Percentiles rank a stretch among this genome's conserved stretches.
These are phyloP conservation scores for Sporisorium scitamineum DNA, from an alignment of 1,284 basidiomycete genomes.

Conservation along the genomic window DNA sequence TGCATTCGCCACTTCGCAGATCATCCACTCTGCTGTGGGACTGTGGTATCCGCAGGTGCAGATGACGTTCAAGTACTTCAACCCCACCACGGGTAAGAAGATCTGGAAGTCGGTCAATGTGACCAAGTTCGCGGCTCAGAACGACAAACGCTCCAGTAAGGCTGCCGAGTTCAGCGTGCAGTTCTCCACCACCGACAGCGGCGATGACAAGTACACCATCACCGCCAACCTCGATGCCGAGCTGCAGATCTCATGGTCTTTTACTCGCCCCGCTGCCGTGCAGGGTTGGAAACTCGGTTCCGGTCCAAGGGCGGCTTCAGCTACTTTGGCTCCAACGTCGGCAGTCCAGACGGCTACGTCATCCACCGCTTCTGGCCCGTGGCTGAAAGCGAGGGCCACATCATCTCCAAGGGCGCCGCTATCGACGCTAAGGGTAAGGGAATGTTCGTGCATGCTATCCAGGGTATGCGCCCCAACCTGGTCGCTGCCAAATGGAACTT, in stretches of 20 bases:
- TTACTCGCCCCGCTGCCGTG: conserved; percentile 77
- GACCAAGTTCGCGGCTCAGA: conserved; percentile 79
- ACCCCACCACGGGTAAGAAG: conserved; percentile 80
- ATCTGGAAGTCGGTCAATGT: conserved; percentile 93
- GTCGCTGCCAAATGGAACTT: conserved; percentile 97
- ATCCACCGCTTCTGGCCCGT: conserved; percentile 67
- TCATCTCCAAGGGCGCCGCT: conserved; percentile 79
- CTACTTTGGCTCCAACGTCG: conserved; percentile 78
- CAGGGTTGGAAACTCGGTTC: conserved; percentile 93
- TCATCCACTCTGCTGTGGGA: conserved; percentile 94
- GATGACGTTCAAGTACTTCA: conserved; percentile 90
- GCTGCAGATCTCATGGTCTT: conserved; percentile 82
- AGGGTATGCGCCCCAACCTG: conserved; percentile 96
- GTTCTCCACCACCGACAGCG: conserved; percentile 75
- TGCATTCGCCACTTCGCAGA: conserved; percentile 84
- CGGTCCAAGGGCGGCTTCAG: conserved; percentile 87
- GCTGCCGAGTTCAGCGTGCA: conserved; percentile 84
- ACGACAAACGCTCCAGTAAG: conserved; percentile 86
- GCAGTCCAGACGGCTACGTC: conserved; percentile 60
- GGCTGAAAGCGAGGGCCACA: conserved; percentile 76
- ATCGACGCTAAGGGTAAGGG: conserved; percentile 80
- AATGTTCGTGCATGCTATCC: conserved; percentile 95
- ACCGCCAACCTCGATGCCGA: conserved; percentile 83
- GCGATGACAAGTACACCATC: conserved; percentile 81
- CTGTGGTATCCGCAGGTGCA: conserved; percentile 95